Evolutionary conservation across 2,329 filamentous ascomycete species (phyloP).

Genomic region (Apiospora sp.): DNA sequence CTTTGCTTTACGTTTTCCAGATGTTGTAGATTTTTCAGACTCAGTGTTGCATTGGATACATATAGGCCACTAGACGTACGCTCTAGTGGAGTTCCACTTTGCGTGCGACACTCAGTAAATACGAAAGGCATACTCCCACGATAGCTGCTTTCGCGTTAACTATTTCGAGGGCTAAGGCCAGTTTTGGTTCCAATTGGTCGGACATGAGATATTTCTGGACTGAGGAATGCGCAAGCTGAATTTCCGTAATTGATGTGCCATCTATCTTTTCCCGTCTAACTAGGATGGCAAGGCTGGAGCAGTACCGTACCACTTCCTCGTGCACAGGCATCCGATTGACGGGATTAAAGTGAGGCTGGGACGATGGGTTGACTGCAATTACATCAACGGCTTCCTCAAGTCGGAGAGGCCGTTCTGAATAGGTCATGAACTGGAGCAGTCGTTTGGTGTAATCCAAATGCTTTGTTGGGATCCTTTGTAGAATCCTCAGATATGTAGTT

Average conservation of each 20-base stretch:
- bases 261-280: conserved; percentile 26
- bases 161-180: neutral
- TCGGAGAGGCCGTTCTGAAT: conserved; percentile 36
- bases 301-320: conserved; percentile 32
- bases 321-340: conserved; percentile 34
- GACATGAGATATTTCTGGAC: conserved; percentile 43
- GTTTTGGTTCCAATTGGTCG: conserved; percentile 28
- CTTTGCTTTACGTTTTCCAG: too few relatives aligned
- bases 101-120: too few relatives aligned
- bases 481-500: conserved; percentile 32
- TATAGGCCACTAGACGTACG: too few relatives aligned
- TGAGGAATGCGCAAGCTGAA: conserved; percentile 42
- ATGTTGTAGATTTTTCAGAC: too few relatives aligned
- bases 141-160: too few relatives aligned
- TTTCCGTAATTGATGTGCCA: conserved; percentile 17
- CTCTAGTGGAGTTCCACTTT: too few relatives aligned
- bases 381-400: conserved; percentile 40
- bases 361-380: conserved; percentile 37
- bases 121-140: too few relatives aligned
- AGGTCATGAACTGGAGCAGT: conserved; percentile 35
- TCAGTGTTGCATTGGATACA: too few relatives aligned
- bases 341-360: conserved; percentile 35
- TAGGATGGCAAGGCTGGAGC: conserved; percentile 32
- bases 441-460: conserved; percentile 24
- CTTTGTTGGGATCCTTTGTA: neutral